Percentiles rank a stretch among this genome's conserved stretches.
Conservation (phyloP, 345 rosid genomes). For the Rubroshorea leprosula region DNA sequence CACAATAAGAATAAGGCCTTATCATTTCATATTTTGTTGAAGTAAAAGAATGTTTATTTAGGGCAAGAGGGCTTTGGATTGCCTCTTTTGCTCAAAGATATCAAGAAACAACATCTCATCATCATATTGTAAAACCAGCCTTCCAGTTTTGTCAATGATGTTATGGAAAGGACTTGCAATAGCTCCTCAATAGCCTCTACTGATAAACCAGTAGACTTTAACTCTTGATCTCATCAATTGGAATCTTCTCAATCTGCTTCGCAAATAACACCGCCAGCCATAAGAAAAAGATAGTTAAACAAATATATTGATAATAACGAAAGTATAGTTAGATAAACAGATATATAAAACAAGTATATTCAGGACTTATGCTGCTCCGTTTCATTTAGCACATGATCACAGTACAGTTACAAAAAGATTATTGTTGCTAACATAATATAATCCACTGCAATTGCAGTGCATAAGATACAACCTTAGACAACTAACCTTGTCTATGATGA, state of each 20-base stretch:
- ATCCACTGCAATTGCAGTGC: background rate
- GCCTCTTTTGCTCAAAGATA: background rate
- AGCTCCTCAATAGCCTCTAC: conserved; percentile 62
- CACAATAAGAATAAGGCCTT: conserved; percentile 6
- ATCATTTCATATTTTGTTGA: too few relatives aligned
- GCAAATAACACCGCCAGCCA: conserved; percentile 7
- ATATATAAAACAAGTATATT: background rate
- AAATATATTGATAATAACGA: background rate
- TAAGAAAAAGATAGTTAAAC: too few relatives aligned
- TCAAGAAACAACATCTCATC: conserved; percentile 1
- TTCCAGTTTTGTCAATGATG: conserved; percentile 72
- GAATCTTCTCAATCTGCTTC: conserved; percentile 71
- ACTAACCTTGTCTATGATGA: conserved; percentile 90
- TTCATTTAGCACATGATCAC: background rate
- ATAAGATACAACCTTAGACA: conserved; percentile 8
- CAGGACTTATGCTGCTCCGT: conserved; percentile 4
- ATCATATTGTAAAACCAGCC: conserved; percentile 33
- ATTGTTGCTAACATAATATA: conserved; percentile 9
- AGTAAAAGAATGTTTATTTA: too few relatives aligned
- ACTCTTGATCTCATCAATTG: conserved; percentile 63
- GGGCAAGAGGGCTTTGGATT: background rate
- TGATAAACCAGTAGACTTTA: conserved; percentile 57
- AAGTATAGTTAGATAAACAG: background rate
- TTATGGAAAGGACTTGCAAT: conserved; percentile 67
- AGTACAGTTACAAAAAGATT: conserved; percentile 10